Evolutionary conservation across 805 yeast species (phyloP).

Genomic region (Spathaspora gorwiae): DNA sequence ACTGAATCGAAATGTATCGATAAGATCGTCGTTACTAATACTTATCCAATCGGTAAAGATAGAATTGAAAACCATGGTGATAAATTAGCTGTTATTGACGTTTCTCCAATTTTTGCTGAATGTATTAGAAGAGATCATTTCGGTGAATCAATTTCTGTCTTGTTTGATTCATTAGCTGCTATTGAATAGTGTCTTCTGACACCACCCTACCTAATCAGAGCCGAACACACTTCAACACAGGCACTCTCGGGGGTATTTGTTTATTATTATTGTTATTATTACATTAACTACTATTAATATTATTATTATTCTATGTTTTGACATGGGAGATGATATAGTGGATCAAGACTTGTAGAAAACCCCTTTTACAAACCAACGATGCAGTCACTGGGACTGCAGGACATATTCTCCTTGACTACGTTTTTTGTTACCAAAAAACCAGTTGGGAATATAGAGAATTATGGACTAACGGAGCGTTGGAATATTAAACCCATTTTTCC

Average conservation of each 20-base stretch:
- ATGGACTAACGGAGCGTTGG: constrained; percentile 63
- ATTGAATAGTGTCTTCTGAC: constrained; percentile 24
- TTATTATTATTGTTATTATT: not conserved
- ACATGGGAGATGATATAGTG: too few relatives aligned
- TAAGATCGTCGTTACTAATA: constrained; percentile 90
- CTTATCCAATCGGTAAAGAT: constrained; percentile 80
- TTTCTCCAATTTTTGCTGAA: constrained; percentile 93
- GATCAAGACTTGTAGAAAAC: not conserved
- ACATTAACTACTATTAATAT: not conserved
- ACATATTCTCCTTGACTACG: constrained; percentile 22
- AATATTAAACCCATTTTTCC: constrained; percentile 18
- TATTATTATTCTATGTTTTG: too few relatives aligned
- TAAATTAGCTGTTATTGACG: constrained; percentile 84
- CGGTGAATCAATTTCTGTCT: constrained; percentile 92
- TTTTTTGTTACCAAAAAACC: not conserved
- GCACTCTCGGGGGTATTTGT: not conserved
- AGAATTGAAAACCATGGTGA: constrained; percentile 46
- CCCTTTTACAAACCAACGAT: constrained; percentile 38
- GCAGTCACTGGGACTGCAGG: constrained; percentile 54
- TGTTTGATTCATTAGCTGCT: constrained; percentile 81
- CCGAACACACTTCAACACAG: not conserved
- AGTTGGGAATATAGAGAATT: constrained; percentile 12
- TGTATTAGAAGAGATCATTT: constrained; percentile 98
- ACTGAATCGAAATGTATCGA: constrained; percentile 79
- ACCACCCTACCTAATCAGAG: not conserved